Base-by-base conservation (phyloP, 2,329 filamentous ascomycete species). In the Verticillium zaregamsianum region DNA sequence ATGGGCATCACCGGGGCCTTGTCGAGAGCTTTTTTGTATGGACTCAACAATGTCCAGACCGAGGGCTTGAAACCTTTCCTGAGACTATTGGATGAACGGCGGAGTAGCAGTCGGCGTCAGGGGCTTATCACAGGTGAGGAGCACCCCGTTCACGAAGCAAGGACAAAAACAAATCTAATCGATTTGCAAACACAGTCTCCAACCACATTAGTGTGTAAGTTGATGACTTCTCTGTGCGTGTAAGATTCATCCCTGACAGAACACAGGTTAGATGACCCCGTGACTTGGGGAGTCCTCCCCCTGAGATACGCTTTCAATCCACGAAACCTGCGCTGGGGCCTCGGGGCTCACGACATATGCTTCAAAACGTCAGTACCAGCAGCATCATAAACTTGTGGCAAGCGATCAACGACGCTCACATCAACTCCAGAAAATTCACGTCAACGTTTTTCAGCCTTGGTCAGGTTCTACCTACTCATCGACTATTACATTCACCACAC, bases 331-430 rank as follows among this genome's bases (percentile, higher is more conserved):
- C 87, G 95, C 73, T 98, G 93, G 92, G 87, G 89, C 11, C 84
- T 99, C 60, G 95, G 92, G 28, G 96, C 93, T 69, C 92, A 97
- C 74, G 95, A 99, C 75, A 93, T 99, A 63, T 97, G 93, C 77
- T 99, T 96, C 75, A 89, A 89, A 70, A 94, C 92, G 92, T 95
- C 45, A 52, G 31, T 58, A 31, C 5, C 7, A 28, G 45, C 40
- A 58, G 28, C 5, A 28, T 4, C 62, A 23, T 28, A 14, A 32
- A 17, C 15, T 14, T 59, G 31, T 33, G 56, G 31, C 64, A 67
- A 58, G 25, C 66, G 58, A 33, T 33, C n/a, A 20, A 52, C 20
- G 62, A 62, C 25, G 37, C 61, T 65, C 14, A 61, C 56, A 25
- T 15, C 8, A 5, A 12, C 6, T 28, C 23, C 68, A 59, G 58